Evolutionary conservation across 805 yeast species (phyloP).

Genomic region (Cyberlindnera meyerae): DNA sequence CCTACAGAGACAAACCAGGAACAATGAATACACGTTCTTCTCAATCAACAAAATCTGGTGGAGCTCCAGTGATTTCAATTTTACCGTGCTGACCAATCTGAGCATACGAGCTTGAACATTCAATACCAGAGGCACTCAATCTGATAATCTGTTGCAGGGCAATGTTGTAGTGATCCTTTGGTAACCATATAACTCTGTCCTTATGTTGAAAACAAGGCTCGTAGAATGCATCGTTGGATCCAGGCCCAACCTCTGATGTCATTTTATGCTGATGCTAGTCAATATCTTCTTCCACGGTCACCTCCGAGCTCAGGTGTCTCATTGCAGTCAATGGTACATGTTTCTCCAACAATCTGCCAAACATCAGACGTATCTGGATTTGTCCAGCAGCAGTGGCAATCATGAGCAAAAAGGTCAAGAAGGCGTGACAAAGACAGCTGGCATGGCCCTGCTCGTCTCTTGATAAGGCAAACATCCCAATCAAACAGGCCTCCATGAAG

Average conservation of each 20-base stretch:
- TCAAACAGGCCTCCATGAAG: conserved; percentile 70
- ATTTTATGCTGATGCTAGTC: too few species aligned
- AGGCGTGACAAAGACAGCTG: conserved; percentile 43
- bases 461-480: conserved; percentile 70
- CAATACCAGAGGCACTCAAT: conserved; percentile 22
- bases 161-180: conserved; percentile 18
- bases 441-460: conserved; percentile 41
- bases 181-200: conserved; percentile 22
- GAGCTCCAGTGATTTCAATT: conserved; percentile 15
- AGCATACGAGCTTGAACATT: conserved; percentile 17
- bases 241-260: background rate
- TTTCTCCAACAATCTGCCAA: conserved; percentile 28
- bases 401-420: conserved; percentile 47
- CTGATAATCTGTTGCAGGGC: conserved; percentile 12
- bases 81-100: conserved; percentile 22
- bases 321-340: conserved; percentile 32
- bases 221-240: conserved; percentile 23
- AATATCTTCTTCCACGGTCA: too few species aligned
- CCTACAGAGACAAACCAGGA: conserved; percentile 17
- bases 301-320: background rate
- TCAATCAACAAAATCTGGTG: conserved; percentile 21
- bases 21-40: background rate
- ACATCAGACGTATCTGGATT: conserved; percentile 42
- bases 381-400: conserved; percentile 56
- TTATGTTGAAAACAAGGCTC: conserved; percentile 23